These are phyloP conservation scores for Colletotrichum graminicola DNA, from an alignment of 2,329 filamentous ascomycete species.

Conservation along the genomic window DNA sequence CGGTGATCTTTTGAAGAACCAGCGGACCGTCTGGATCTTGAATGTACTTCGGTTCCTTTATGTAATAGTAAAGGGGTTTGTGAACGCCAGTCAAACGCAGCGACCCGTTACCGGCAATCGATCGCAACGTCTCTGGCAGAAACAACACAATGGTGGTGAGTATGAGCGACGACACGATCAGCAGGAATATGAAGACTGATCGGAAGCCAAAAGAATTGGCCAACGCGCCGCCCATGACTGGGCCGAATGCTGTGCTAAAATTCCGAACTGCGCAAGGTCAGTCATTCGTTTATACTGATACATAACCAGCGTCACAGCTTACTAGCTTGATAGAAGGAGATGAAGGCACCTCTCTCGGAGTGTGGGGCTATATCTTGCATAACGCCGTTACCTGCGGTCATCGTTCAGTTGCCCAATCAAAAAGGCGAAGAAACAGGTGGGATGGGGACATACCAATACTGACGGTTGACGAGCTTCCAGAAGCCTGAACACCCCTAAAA, in stretches of 20 bases:
- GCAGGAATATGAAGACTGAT: conserved; percentile 40
- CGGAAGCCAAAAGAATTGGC: conserved; percentile 42
- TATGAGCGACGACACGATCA: conserved; percentile 29
- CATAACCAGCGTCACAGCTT: conserved; percentile 1
- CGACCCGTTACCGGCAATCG: conserved; percentile 48
- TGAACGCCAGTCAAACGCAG: conserved; percentile 46
- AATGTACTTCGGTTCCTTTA: conserved; percentile 42
- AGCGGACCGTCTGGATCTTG: conserved; percentile 44
- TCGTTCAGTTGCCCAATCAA: neutral
- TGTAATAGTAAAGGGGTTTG: conserved; percentile 44
- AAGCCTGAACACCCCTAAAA: conserved; percentile 61
- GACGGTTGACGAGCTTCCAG: conserved; percentile 61
- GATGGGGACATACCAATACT: conserved; percentile 54
- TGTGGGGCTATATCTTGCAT: conserved; percentile 50
- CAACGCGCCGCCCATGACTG: conserved; percentile 50
- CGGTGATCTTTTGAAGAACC: conserved; percentile 44
- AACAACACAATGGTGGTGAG: conserved; percentile 44
- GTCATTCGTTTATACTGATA: neutral
- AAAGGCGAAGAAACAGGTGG: neutral
- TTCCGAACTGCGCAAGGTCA: conserved; percentile 44
- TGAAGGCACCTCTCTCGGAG: conserved; percentile 48
- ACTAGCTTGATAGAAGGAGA: conserved; percentile 51
- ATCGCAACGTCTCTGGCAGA: conserved; percentile 48
- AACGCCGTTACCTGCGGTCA: conserved; percentile 44
- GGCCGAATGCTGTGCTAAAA: conserved; percentile 50